phyloP scores from a whole-genome alignment of 2,329 filamentous ascomycete genomes.

The Pseudogymnoascus sp. region DNA sequence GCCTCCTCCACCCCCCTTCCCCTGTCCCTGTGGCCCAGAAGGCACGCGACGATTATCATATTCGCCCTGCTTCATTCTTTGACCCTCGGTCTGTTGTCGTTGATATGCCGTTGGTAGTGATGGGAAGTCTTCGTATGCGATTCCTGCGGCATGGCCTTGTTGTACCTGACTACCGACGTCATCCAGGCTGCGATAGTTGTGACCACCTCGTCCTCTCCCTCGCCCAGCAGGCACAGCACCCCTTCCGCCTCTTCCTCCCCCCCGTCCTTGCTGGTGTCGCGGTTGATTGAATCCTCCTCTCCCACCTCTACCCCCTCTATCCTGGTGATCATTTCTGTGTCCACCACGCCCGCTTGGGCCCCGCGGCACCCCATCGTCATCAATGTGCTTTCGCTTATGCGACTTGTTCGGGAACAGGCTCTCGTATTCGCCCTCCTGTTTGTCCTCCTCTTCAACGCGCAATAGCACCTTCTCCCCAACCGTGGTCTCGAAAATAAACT shows the following conservation, averaged over 20 bases:
- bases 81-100: constrained; percentile 21
- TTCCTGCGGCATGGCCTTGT: constrained; percentile 25
- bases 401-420: constrained; percentile 51
- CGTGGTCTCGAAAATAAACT: constrained; percentile 69
- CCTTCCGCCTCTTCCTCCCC: constrained; percentile 29
- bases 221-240: constrained; percentile 29
- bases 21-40: not conserved
- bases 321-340: constrained; percentile 28
- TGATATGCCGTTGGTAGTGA: constrained; percentile 29
- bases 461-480: constrained; percentile 83
- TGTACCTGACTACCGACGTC: constrained; percentile 40
- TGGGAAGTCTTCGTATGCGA: constrained; percentile 30
- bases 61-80: constrained; percentile 3
- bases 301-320: constrained; percentile 30
- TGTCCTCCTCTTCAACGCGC: constrained; percentile 65
- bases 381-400: constrained; percentile 53
- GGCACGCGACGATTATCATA: constrained; percentile 2
- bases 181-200: constrained; percentile 58
- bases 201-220: constrained; percentile 40
- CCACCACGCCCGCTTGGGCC: constrained; percentile 28
- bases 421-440: constrained; percentile 54
- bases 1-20: not conserved
- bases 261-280: constrained; percentile 12
- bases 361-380: constrained; percentile 39
- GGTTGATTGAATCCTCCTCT: constrained; percentile 24